Evolutionary conservation across 371 early-diverging fungal genomes (phyloP).

Genomic region (Mucor sp.): DNA sequence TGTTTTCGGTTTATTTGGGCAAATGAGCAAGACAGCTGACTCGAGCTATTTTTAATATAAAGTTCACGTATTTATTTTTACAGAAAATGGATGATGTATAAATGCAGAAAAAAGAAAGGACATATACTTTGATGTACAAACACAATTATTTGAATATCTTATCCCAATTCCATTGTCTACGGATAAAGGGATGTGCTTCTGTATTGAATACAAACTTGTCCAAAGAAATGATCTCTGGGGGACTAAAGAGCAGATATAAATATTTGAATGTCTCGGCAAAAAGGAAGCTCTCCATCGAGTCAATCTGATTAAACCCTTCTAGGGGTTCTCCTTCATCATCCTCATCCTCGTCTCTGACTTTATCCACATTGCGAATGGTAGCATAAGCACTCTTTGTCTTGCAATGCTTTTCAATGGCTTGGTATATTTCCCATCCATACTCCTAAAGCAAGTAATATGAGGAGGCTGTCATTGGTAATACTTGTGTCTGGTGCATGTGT

Average conservation of each 20-base stretch:
- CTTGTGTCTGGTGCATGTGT: not conserved
- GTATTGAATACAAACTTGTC: conserved; percentile 76
- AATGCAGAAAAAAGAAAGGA: not conserved
- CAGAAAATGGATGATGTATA: not conserved
- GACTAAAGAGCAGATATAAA: conserved; percentile 78
- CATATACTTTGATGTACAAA: not conserved
- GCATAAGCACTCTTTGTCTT: conserved; percentile 65
- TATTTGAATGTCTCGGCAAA: conserved; percentile 90
- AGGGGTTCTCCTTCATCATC: not conserved
- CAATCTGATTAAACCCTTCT: conserved; percentile 35
- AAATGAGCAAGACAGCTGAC: not conserved
- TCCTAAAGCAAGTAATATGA: conserved; percentile 33
- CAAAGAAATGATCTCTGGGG: conserved; percentile 58
- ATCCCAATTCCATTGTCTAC: conserved; percentile 29
- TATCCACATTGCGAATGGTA: conserved; percentile 59
- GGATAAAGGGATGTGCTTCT: conserved; percentile 65
- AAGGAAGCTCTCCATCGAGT: conserved; percentile 72
- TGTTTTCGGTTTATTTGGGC: too few relatives aligned
- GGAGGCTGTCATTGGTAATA: not conserved
- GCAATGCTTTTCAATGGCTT: conserved; percentile 69
- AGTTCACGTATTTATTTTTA: not conserved
- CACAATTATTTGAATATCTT: conserved; percentile 1
- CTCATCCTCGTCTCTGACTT: conserved; percentile 18
- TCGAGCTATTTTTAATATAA: not conserved
- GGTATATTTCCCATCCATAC: conserved; percentile 74